Percentiles rank a stretch among this genome's conserved stretches.
Evolutionary conservation across 1,139 yeast genomes (phyloP).

Genomic region (Lodderomyces pseudojiufengensis): DNA sequence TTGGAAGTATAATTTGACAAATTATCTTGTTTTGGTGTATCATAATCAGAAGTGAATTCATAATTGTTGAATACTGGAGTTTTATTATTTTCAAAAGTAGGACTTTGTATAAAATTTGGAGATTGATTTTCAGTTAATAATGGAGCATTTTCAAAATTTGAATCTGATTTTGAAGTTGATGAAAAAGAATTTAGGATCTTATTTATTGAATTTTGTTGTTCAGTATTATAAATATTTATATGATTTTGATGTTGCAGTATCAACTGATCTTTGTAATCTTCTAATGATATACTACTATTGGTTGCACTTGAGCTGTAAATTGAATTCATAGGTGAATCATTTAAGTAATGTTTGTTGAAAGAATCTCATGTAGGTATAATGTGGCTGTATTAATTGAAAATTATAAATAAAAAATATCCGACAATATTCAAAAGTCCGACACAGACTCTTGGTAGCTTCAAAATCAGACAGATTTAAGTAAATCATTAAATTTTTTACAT

Average conservation of each 20-base stretch:
- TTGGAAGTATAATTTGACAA: too few species aligned
- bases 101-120: conserved; percentile 4
- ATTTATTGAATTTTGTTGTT: too few species aligned
- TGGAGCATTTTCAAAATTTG: conserved; percentile 1
- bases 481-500: too few species aligned
- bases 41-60: neutral
- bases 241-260: conserved; percentile 3
- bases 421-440: too few species aligned
- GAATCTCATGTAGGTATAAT: too few species aligned
- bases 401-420: too few species aligned
- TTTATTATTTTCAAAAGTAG: conserved; percentile 1
- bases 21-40: neutral
- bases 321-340: neutral
- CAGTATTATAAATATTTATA: too few species aligned
- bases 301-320: conserved; percentile 1
- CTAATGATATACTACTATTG: conserved; percentile 1
- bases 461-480: too few species aligned
- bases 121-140: neutral
- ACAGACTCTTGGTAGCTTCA: too few species aligned
- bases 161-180: too few species aligned
- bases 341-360: neutral
- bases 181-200: too few species aligned
- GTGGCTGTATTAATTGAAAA: too few species aligned
- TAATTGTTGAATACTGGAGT: neutral
- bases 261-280: conserved; percentile 5